A percentile compares a stretch with the other conserved stretches of the same genome.
These are phyloP conservation scores for Jackrogersella multiformis DNA, from an alignment of 495 filamentous ascomycete genomes.

Conservation along the genomic window DNA sequence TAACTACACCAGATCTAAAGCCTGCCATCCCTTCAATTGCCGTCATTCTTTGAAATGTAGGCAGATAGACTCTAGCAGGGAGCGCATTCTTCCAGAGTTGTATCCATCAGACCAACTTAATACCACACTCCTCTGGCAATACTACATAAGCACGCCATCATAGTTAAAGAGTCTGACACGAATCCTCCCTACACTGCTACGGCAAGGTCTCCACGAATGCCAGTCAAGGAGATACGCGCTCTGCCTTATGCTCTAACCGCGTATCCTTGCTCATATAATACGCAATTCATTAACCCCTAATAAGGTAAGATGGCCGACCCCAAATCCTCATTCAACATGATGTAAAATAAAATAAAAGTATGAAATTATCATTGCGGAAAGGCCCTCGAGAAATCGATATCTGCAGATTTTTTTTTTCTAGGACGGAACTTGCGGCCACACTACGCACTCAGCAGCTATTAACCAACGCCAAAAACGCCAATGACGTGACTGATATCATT, in stretches of 20 bases:
- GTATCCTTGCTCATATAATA: conserved; percentile 37
- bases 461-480: not conserved
- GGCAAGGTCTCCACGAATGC: too few species aligned
- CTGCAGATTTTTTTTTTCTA: too few species aligned
- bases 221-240: conserved; percentile 23
- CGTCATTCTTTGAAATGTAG: conserved; percentile 1
- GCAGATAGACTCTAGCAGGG: not conserved
- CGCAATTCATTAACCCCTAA: conserved; percentile 30
- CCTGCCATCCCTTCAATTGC: conserved; percentile 1
- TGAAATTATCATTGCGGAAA: too few species aligned
- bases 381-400: too few species aligned
- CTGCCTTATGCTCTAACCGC: conserved; percentile 19
- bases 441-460: not conserved
- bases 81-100: conserved; percentile 14
- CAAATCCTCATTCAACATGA: conserved; percentile 1
- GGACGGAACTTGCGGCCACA: not conserved
- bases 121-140: conserved; percentile 4
- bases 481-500: conserved; percentile 29
- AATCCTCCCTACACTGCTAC: too few species aligned
- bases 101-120: conserved; percentile 13
- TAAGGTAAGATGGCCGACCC: conserved; percentile 22
- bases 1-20: not conserved
- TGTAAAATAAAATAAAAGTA: too few species aligned
- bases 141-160: conserved; percentile 12
- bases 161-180: not conserved